phyloP scores from a whole-genome alignment of 1,139 yeast genomes.

The Debaryomyces psychrophilus region DNA sequence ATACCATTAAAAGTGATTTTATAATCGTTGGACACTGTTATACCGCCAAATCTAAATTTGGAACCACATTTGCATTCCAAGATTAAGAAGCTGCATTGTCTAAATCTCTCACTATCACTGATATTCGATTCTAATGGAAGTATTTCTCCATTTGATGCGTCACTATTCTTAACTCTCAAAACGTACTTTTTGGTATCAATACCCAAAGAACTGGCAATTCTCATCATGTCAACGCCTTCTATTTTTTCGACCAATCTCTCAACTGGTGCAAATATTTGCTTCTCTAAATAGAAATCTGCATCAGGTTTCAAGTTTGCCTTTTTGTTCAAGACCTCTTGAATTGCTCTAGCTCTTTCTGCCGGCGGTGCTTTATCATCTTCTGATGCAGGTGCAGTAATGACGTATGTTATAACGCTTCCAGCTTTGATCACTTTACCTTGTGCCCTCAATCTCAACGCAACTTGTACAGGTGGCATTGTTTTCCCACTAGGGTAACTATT shows the following conservation, averaged over 20 bases:
- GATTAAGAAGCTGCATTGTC: slow-evolving; percentile 57
- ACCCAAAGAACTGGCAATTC: slow-evolving; percentile 78
- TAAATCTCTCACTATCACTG: slow-evolving; percentile 81
- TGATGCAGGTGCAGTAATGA: slow-evolving; percentile 56
- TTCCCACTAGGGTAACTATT: slow-evolving; percentile 74
- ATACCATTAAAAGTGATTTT: slow-evolving; percentile 70
- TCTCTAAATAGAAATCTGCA: slow-evolving; percentile 75
- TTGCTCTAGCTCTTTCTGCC: slow-evolving; percentile 80
- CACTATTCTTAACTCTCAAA: slow-evolving; percentile 46
- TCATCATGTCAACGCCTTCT: slow-evolving; percentile 81
- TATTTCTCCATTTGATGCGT: slow-evolving; percentile 48
- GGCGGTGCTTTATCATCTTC: slow-evolving; percentile 42
- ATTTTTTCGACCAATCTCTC: slow-evolving; percentile 84
- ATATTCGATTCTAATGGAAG: slow-evolving; percentile 82
- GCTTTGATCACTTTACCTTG: slow-evolving; percentile 86
- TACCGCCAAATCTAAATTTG: slow-evolving; percentile 72
- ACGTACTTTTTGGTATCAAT: slow-evolving; percentile 71
- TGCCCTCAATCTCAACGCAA: slow-evolving; percentile 76
- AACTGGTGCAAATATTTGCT: slow-evolving; percentile 89
- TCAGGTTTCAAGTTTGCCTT: slow-evolving; percentile 65
- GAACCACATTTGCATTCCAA: slow-evolving; percentile 68
- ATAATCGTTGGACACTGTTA: slow-evolving; percentile 63
- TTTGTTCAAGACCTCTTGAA: slow-evolving; percentile 66
- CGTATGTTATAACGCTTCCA: slow-evolving; percentile 87
- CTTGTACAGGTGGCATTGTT: slow-evolving; percentile 91